Conservation (phyloP, 257 asterid genomes). For the Primulina tabacum region DNA sequence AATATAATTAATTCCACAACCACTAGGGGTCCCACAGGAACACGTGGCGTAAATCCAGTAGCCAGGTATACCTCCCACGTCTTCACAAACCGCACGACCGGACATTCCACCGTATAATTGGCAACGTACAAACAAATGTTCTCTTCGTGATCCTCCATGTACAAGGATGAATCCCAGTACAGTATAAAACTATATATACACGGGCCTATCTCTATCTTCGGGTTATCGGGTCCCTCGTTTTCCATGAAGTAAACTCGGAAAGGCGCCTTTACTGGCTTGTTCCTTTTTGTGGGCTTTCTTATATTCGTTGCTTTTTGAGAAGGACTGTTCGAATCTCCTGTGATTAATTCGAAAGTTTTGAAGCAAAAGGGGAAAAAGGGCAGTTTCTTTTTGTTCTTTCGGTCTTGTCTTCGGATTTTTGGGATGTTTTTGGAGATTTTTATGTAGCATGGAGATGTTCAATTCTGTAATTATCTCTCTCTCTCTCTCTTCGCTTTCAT, state of each 20-base stretch:
- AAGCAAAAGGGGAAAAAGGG: slow-evolving; percentile 20
- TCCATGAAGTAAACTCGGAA: neutral
- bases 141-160: neutral
- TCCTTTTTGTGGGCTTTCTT: slow-evolving; percentile 31
- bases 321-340: slow-evolving; percentile 31
- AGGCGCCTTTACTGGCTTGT: slow-evolving; percentile 42
- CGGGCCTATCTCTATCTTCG: neutral
- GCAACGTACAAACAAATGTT: neutral
- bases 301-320: slow-evolving; percentile 43
- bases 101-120: neutral
- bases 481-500: slow-evolving; percentile 3
- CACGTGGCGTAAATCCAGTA: neutral
- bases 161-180: neutral
- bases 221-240: slow-evolving; percentile 36
- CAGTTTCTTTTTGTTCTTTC: neutral
- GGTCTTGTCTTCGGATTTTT: slow-evolving; percentile 9
- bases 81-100: neutral
- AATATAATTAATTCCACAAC: no score
- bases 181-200: slow-evolving; percentile 15
- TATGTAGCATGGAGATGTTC: slow-evolving; percentile 40
- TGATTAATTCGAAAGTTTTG: slow-evolving; percentile 21
- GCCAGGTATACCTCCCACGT: neutral
- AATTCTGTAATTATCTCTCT: slow-evolving; percentile 34
- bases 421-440: slow-evolving; percentile 8
- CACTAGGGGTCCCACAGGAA: neutral